Evolutionary conservation across 331 rosid species (phyloP), one percentile per base, ranked within the genome.

Genomic region (Malus hybrid): DNA sequence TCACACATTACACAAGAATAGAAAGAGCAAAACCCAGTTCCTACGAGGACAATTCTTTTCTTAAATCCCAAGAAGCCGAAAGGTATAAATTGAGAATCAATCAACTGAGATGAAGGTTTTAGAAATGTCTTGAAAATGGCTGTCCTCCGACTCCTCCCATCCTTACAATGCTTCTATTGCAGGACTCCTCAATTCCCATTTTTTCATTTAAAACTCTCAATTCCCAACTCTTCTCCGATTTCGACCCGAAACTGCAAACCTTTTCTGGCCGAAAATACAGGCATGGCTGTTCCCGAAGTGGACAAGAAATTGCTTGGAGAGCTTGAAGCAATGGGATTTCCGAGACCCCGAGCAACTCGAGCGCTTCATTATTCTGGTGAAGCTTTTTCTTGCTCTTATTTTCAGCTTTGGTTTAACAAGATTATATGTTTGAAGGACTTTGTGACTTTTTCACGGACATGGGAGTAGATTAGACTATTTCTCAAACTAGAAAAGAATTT

Each of bases 361-460:
- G 95, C 89, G 53, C 93, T 93, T 55, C 78, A 89, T 77, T 82
- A 60, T 86, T 86, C 95, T 14, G 96, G 98, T 93, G 29, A 77
- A 81, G 3, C 44, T 71, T 22, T 28, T 15, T 7, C 16, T 58
- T 58, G 48, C 26, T 24, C 66, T 2, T 26, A 6, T 61, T 61
- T 58, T 26, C 34, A 26, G 36, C 50, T 53, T 71, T 62, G 14
- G 48, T 42, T 42, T 10, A 42, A 42, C 14, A 10, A 10, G 48
- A 42, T 10, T 42, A 42, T 10, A 42, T 3, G 44, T 39, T 39
- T 39, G 44, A 34, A 34, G 39, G 44, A 39, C 44, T 9, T 42
- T 42, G 48, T 42, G 48, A 42, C 14, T 10, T 10, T 42, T 42
- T 42, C 48, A 42, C 5, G 48, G 48, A 42, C 48, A 42, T 42